phyloP scores from a whole-genome alignment of 1,284 basidiomycete species.

The Meripilus lineatus region DNA sequence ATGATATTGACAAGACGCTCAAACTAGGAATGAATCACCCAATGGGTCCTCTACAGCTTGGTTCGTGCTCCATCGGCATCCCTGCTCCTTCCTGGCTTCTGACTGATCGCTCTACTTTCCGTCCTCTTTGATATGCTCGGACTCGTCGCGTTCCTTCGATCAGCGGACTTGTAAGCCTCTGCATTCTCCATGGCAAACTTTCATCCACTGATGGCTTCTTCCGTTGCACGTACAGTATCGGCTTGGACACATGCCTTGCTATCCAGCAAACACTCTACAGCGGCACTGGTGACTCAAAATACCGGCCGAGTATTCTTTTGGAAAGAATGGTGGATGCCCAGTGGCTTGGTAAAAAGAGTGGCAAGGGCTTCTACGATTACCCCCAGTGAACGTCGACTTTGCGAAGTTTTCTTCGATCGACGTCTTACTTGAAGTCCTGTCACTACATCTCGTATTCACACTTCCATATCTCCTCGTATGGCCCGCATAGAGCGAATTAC shows the following conservation, averaged over 20 bases:
- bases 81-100: conserved; percentile 1
- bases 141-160: conserved; percentile 4
- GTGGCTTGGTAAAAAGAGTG: conserved; percentile 91
- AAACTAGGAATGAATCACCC: conserved; percentile 94
- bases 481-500: neutral
- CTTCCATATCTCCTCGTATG: neutral
- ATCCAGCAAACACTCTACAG: conserved; percentile 87
- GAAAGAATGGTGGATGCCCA: conserved; percentile 96
- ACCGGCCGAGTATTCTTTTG: conserved; percentile 87
- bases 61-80: conserved; percentile 30
- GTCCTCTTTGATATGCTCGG: neutral
- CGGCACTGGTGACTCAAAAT: conserved; percentile 94
- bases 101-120: neutral
- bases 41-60: conserved; percentile 88
- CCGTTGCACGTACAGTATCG: conserved; percentile 56
- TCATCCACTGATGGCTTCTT: conserved; percentile 9
- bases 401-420: neutral
- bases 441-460: no score
- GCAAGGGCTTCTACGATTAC: conserved; percentile 88
- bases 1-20: conserved; percentile 94
- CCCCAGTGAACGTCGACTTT: conserved; percentile 13
- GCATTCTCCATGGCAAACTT: conserved; percentile 10
- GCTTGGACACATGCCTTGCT: conserved; percentile 86
- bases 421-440: no score
- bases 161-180: conserved; percentile 73